Evolutionary conservation across 2,329 filamentous ascomycete genomes (phyloP).

Genomic region (Pseudocercospora vitis): DNA sequence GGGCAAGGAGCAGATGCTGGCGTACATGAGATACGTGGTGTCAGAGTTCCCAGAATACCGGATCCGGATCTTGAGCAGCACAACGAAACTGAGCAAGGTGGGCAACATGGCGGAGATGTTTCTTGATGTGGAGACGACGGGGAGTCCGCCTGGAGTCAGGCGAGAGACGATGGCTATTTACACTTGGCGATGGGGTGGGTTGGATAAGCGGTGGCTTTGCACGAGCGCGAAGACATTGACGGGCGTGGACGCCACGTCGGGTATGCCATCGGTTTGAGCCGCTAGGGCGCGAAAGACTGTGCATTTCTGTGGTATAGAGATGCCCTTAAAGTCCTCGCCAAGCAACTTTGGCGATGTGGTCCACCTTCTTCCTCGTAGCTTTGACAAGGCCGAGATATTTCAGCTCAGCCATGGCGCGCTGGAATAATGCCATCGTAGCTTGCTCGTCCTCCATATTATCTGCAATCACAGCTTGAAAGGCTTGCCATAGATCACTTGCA

Average conservation of each 20-base stretch:
- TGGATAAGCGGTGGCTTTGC: background rate
- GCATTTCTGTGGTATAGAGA: no score
- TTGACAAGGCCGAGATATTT: conserved; percentile 85
- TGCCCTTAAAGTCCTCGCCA: conserved; percentile 77
- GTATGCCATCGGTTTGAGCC: no score
- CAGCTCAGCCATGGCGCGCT: conserved; percentile 80
- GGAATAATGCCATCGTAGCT: conserved; percentile 66
- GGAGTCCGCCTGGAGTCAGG: background rate
- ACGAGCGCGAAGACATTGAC: background rate
- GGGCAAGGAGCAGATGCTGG: background rate
- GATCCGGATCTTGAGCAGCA: background rate
- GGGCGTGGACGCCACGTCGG: background rate
- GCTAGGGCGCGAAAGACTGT: no score
- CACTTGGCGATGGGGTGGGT: background rate
- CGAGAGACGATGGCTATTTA: background rate
- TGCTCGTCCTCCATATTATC: conserved; percentile 46
- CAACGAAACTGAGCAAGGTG: background rate
- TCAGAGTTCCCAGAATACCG: background rate
- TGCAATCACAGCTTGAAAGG: conserved; percentile 62
- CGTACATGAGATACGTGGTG: background rate
- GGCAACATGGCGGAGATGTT: background rate
- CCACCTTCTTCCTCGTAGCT: conserved; percentile 83
- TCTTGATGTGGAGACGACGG: background rate
- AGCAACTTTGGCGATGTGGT: conserved; percentile 81
- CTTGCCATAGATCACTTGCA: conserved; percentile 74